Conservation (phyloP, 2,329 filamentous ascomycete genomes). For the Colletotrichum shisoi region DNA sequence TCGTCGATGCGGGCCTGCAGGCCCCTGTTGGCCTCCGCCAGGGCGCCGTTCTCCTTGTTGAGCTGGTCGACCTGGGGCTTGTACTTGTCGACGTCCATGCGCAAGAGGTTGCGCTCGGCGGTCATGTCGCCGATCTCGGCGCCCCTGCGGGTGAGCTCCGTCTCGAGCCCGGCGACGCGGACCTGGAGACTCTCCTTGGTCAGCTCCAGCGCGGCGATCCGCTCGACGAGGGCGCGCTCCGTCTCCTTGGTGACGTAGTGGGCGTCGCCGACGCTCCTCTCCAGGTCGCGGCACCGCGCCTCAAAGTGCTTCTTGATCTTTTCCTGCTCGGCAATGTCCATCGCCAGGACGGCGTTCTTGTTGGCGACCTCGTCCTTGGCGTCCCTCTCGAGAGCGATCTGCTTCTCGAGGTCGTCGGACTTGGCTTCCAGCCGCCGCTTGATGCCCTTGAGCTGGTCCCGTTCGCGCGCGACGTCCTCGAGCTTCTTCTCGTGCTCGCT, state of each 20-base stretch:
- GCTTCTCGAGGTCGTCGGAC: conserved; percentile 25
- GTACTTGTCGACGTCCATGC: conserved; percentile 28
- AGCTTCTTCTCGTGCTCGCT: conserved; percentile 28
- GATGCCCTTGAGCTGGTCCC: conserved; percentile 32
- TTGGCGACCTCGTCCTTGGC: conserved; percentile 25
- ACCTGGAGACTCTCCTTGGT: conserved; percentile 35
- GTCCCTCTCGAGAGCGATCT: conserved; percentile 22
- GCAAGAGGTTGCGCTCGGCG: conserved; percentile 33
- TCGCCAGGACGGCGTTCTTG: conserved; percentile 23
- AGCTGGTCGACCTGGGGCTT: conserved; percentile 33
- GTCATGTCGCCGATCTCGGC: conserved; percentile 37
- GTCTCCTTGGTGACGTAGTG: conserved; percentile 35
- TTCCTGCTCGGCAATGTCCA: conserved; percentile 18
- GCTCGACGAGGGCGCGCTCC: conserved; percentile 36
- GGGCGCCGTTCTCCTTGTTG: conserved; percentile 33
- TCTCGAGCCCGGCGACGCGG: conserved; percentile 33
- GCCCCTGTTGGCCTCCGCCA: conserved; percentile 30
- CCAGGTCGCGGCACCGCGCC: conserved; percentile 21
- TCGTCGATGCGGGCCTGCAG: conserved; percentile 35
- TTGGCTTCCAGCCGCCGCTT: conserved; percentile 32
- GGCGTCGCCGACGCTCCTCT: conserved; percentile 35
- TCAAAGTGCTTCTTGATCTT: conserved; percentile 23
- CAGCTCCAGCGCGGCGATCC: conserved; percentile 37
- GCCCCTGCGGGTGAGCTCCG: conserved; percentile 28
- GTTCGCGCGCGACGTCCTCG: conserved; percentile 22